A percentile compares a stretch with the other conserved stretches of the same genome.
phyloP scores from a whole-genome alignment of 179 eudicot species.

The Patellifolia procumbens region DNA sequence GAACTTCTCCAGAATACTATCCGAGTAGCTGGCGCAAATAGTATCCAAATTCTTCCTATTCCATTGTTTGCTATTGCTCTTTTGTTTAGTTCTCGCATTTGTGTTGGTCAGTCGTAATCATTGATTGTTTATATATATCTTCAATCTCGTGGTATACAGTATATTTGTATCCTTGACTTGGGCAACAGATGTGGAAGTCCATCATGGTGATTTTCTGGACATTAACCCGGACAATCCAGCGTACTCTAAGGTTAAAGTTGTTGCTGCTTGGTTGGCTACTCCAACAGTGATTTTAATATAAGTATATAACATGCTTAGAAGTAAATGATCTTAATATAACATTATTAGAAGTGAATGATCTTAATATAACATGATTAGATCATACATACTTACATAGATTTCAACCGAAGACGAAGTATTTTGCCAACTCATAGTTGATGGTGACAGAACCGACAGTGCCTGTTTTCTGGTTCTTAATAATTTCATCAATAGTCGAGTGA shows the following conservation, averaged over 20 bases:
- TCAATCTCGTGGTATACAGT: slow-evolving; percentile 5
- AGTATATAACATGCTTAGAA: neutral
- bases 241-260: slow-evolving; percentile 59
- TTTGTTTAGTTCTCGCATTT: neutral
- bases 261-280: neutral
- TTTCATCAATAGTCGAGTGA: neutral
- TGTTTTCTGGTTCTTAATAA: slow-evolving; percentile 5
- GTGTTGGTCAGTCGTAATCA: neutral
- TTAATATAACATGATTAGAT: too few species aligned
- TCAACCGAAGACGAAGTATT: neutral
- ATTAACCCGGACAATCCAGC: slow-evolving; percentile 61
- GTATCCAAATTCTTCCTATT: slow-evolving; percentile 59
- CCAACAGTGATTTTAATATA: neutral
- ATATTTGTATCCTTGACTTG: slow-evolving; percentile 50
- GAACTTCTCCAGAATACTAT: slow-evolving; percentile 63
- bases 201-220: slow-evolving; percentile 72
- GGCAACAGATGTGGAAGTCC: slow-evolving; percentile 64
- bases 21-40: slow-evolving; percentile 74
- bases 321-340: too few species aligned
- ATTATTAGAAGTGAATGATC: neutral
- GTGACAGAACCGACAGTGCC: neutral
- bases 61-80: neutral
- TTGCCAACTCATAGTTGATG: neutral
- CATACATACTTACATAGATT: neutral
- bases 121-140: neutral